phyloP scores from a whole-genome alignment of 495 filamentous ascomycete species.

The Neurospora cerealis region DNA sequence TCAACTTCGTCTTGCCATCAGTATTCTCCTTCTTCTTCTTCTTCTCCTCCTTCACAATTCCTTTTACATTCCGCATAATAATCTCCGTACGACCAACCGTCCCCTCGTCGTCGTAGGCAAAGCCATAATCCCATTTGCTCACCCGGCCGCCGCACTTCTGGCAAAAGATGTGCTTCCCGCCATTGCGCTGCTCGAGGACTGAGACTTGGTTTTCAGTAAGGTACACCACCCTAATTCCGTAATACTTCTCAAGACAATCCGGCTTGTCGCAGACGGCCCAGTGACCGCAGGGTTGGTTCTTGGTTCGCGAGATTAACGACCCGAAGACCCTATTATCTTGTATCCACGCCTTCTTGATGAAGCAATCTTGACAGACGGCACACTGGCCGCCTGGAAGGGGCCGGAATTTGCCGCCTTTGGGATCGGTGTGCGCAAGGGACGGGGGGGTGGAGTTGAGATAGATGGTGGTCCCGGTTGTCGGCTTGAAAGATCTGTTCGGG shows the following conservation, averaged over 20 bases:
- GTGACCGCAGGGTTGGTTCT: not conserved
- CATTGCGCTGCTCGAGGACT: not conserved
- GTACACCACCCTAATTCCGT: not conserved
- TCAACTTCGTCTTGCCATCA: not conserved
- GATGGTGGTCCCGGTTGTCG: not conserved
- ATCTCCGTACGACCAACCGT: not conserved
- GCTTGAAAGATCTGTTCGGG: not conserved
- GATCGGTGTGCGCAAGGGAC: not conserved
- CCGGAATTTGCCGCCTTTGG: not conserved
- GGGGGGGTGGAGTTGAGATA: not conserved
- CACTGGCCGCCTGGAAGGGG: rapidly evolving
- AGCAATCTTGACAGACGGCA: not conserved
- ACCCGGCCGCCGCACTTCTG: not conserved
- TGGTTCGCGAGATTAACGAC: not conserved
- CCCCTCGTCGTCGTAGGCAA: not conserved
- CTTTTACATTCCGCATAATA: not conserved
- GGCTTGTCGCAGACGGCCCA: not conserved
- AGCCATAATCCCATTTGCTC: not conserved
- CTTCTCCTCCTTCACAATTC: not conserved
- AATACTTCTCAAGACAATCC: not conserved
- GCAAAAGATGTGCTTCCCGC: not conserved
- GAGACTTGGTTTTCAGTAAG: not conserved
- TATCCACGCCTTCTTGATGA: not conserved
- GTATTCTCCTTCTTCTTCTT: not conserved
- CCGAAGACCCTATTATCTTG: not conserved